phyloP scores from a whole-genome alignment of 495 filamentous ascomycete species.

The Durotheca rogersii region DNA sequence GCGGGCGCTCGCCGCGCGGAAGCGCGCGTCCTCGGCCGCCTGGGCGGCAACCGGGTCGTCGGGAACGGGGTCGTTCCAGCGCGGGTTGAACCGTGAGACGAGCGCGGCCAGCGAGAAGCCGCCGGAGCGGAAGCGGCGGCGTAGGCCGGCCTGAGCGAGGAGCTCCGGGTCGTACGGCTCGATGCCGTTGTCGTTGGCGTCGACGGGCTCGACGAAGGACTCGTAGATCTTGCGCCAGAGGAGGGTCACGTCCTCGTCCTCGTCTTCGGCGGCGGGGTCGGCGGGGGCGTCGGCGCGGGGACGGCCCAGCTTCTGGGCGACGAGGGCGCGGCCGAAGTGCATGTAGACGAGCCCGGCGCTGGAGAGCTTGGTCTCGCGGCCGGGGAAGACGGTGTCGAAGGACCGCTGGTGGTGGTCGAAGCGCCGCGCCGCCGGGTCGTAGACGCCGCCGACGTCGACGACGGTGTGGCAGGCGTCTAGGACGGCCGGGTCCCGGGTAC shows the following conservation, averaged over 20 bases:
- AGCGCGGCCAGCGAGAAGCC: constrained; percentile 81
- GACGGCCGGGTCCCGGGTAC: constrained; percentile 78
- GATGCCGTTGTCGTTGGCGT: constrained; percentile 97
- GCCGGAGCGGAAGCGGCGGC: constrained; percentile 77
- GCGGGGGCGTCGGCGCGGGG: too few species aligned
- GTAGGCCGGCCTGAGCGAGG: constrained; percentile 61
- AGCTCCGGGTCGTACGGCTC: constrained; percentile 68
- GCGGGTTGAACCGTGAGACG: constrained; percentile 78
- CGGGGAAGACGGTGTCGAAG: constrained; percentile 76
- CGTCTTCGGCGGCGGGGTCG: constrained; percentile 49
- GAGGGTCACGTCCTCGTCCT: constrained; percentile 65
- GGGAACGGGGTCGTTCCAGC: constrained; percentile 58
- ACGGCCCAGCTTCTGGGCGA: constrained; percentile 68
- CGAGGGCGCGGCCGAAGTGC: constrained; percentile 85
- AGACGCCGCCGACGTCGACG: constrained; percentile 92
- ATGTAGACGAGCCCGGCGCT: constrained; percentile 92
- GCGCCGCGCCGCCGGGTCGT: constrained; percentile 70
- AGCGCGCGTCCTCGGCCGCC: constrained; percentile 74
- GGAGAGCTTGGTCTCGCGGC: constrained; percentile 80
- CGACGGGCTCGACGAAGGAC: constrained; percentile 91
- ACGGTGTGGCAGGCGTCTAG: constrained; percentile 88
- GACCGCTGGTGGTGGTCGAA: constrained; percentile 97
- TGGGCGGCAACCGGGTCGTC: constrained; percentile 60
- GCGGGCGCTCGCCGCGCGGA: constrained; percentile 69
- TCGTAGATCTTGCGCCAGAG: constrained; percentile 89